Evolutionary conservation across 495 filamentous ascomycete species (phyloP).

Genomic region (Schizothecium vesticola): DNA sequence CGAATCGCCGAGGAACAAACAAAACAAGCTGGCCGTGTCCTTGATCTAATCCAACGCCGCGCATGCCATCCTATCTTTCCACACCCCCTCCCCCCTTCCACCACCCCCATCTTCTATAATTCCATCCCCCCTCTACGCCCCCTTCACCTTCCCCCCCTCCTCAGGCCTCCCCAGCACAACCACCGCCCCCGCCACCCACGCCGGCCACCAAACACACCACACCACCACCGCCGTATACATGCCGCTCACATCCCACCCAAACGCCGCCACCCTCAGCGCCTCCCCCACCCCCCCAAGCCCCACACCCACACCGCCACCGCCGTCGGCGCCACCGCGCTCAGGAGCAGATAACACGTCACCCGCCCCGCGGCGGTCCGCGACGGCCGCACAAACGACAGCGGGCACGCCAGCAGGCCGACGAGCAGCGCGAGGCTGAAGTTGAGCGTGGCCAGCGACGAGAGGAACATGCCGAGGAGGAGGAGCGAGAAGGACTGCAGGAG

Average conservation of each 20-base stretch:
- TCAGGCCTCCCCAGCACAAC: conserved; percentile 34
- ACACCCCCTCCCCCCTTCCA: not conserved
- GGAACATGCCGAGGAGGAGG: conserved; percentile 81
- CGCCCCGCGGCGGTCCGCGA: conserved; percentile 31
- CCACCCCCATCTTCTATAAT: not conserved
- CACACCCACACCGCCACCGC: conserved; percentile 50
- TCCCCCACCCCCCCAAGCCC: conserved; percentile 47
- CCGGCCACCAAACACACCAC: conserved; percentile 99
- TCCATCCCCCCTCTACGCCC: conserved; percentile 19
- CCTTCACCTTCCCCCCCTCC: conserved; percentile 25
- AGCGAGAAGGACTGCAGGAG: conserved; percentile 89
- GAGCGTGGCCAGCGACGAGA: conserved; percentile 87
- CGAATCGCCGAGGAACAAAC: not conserved
- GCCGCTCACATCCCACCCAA: conserved; percentile 88
- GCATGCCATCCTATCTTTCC: not conserved
- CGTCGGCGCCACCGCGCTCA: conserved; percentile 62
- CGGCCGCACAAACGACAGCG: conserved; percentile 65
- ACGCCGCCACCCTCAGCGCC: conserved; percentile 69
- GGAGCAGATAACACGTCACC: conserved; percentile 25
- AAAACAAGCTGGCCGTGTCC: not conserved
- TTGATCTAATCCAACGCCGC: not conserved
- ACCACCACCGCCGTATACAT: conserved; percentile 86
- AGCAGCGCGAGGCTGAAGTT: conserved; percentile 92
- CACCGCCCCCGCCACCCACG: conserved; percentile 65
- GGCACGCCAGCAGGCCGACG: conserved; percentile 70